Percentiles rank a stretch among this genome's conserved stretches.
These are phyloP conservation scores for Mycena kentingensis DNA, from an alignment of 768 basidiomycete genomes.

Conservation along the genomic window DNA sequence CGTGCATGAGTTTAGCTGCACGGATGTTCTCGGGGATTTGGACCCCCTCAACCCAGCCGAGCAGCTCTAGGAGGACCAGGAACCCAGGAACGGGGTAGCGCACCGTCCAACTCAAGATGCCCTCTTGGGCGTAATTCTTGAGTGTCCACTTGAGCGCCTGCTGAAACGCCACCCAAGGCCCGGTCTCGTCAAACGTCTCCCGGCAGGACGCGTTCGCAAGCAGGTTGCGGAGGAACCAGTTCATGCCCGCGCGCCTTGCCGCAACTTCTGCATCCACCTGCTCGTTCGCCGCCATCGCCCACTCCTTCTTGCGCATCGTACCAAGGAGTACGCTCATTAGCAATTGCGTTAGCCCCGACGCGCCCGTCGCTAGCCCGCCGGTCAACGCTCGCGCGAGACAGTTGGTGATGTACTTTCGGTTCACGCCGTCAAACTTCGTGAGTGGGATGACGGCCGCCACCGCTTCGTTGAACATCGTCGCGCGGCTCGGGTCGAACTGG, in stretches of 20 bases:
- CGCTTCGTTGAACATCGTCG: conserved; percentile 22
- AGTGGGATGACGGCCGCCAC: conserved; percentile 21
- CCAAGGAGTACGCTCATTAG: conserved; percentile 17
- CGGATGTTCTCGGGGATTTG: conserved; percentile 16
- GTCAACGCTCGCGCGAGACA: conserved; percentile 18
- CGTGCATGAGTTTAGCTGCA: conserved; percentile 19
- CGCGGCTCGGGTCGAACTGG: conserved; percentile 18
- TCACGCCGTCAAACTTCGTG: conserved; percentile 17
- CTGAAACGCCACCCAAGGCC: conserved; percentile 15
- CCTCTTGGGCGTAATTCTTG: conserved; percentile 19
- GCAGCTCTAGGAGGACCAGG: conserved; percentile 21
- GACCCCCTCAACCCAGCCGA: conserved; percentile 11
- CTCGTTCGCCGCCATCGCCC: conserved; percentile 12
- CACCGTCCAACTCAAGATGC: conserved; percentile 23
- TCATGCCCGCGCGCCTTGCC: conserved; percentile 13
- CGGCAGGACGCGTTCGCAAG: conserved; percentile 16
- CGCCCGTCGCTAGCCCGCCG: conserved; percentile 18
- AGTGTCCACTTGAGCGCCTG: conserved; percentile 21
- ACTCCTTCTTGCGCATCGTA: conserved; percentile 21
- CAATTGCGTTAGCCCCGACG: conserved; percentile 16
- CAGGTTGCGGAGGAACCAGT: conserved; percentile 19
- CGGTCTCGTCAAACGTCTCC: conserved; percentile 24
- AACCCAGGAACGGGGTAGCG: conserved; percentile 21
- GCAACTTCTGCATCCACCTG: conserved; percentile 10
- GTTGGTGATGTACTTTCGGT: conserved; percentile 22